Base-by-base conservation (phyloP, 176 grass and related monocot genomes). In the Raddia guianensis region DNA sequence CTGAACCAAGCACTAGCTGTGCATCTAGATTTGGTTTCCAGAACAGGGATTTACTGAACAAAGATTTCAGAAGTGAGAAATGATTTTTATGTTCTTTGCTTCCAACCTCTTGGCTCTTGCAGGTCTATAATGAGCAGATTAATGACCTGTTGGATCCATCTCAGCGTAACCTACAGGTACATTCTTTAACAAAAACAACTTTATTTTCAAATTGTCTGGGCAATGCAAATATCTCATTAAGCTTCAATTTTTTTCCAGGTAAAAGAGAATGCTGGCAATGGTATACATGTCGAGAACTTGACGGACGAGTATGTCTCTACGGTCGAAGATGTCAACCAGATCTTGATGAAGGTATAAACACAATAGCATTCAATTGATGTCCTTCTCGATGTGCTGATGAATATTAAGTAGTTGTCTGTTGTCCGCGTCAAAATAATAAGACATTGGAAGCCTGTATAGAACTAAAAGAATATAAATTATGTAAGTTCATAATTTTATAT, bases 111-210 rank as follows among this genome's bases (percentile, higher is more conserved):
- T 80, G 47, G 3, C 46, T 75, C 75, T 50, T 80, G 47, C 82
- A 98, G 96, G 90, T 98, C 77, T 85, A 95, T 51, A 99, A 99
- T 51, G 88, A 91, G 7, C 96, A 90, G 62, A 91, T 99, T 49
- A 99, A 95, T 82, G 96, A 95, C 83, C 79, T 99, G 8, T 77
- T 95, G n/a, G 92, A 95, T 72, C 88, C 96, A 74, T 95, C 96
- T 88, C 96, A 95, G 54, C 90, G 90, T 72, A 79, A 95, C 21
- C 92, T 99, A 80, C 90, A 99, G 89, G 96, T 95, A 91, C 48
- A 43, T 49, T 71, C 48, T 63, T 86, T 11, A 0, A n/a, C 10
- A 19, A 55, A 73, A 75, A 64, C 49, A 77, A 57, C 19, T 51
- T 61, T 21, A 42, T 62, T 37, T 69, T 45, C 64, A 68, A 12